Evolutionary conservation across 768 basidiomycete genomes (phyloP).

Genomic region (Leccinum arenicola): DNA sequence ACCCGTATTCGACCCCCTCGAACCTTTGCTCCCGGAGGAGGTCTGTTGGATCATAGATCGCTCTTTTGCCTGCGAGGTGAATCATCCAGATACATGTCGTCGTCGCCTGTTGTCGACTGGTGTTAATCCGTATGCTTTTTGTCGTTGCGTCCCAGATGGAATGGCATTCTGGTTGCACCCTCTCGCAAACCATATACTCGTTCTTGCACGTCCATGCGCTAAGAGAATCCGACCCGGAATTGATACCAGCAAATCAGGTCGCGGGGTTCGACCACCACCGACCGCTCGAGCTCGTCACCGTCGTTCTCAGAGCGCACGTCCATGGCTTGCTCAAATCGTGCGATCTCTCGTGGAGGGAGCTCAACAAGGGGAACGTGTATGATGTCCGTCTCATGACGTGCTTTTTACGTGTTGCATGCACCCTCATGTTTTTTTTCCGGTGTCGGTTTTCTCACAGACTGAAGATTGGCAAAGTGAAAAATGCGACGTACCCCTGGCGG

Average conservation of each 20-base stretch:
- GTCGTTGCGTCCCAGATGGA: conserved; percentile 55
- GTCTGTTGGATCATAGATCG: conserved; percentile 87
- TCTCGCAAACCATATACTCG: conserved; percentile 86
- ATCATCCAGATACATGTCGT: conserved; percentile 17
- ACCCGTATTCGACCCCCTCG: conserved; percentile 60
- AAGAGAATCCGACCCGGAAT: conserved; percentile 56
- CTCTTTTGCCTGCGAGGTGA: conserved; percentile 75
- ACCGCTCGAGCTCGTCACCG: conserved; percentile 59
- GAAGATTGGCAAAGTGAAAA: conserved; percentile 93
- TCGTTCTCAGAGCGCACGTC: conserved; percentile 66
- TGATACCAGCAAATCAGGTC: conserved; percentile 30
- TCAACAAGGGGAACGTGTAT: conserved; percentile 68
- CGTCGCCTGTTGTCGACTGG: not conserved
- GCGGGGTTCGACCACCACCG: conserved; percentile 40
- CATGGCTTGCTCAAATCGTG: conserved; percentile 76
- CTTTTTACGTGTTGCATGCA: conserved; percentile 6
- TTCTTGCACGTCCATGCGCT: conserved; percentile 70
- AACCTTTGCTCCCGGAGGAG: conserved; percentile 69
- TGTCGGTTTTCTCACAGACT: conserved; percentile 40
- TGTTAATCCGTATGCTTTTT: conserved; percentile 3
- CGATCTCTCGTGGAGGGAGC: conserved; percentile 78
- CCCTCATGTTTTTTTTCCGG: conserved; percentile 13
- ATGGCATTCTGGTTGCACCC: conserved; percentile 81
- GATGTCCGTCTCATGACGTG: conserved; percentile 57
- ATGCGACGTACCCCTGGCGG: conserved; percentile 73